phyloP scores from a whole-genome alignment of 495 filamentous ascomycete genomes.

The Halenospora varia region DNA sequence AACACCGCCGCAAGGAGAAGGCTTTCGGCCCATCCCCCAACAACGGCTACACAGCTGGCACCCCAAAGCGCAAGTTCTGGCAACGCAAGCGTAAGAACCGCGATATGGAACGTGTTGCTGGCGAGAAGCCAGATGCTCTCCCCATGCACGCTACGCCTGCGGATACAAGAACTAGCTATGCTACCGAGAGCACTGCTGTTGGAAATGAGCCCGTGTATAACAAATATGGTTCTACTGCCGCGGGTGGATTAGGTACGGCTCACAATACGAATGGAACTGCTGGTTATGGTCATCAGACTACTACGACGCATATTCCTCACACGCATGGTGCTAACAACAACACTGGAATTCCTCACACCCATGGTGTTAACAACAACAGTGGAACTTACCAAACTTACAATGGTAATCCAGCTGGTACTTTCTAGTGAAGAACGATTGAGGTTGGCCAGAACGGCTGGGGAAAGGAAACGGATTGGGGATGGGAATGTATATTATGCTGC shows the following conservation, averaged over 20 bases:
- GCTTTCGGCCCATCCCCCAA: conserved; percentile 72
- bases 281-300: conserved; percentile 8
- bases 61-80: conserved; percentile 46
- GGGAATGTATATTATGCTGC: too few relatives aligned
- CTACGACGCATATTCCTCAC: too few relatives aligned
- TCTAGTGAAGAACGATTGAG: too few relatives aligned
- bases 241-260: neutral
- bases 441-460: too few relatives aligned
- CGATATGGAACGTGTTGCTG: conserved; percentile 31
- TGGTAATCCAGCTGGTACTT: too few relatives aligned
- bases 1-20: conserved; percentile 72
- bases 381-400: too few relatives aligned
- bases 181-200: conserved; percentile 21
- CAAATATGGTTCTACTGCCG: conserved; percentile 17
- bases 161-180: conserved; percentile 15
- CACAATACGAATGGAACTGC: neutral
- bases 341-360: too few relatives aligned
- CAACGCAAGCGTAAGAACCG: conserved; percentile 37
- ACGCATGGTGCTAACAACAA: too few relatives aligned
- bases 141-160: conserved; percentile 22
- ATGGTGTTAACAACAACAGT: too few relatives aligned
- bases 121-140: conserved; percentile 31
- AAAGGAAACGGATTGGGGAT: too few relatives aligned
- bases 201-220: conserved; percentile 10
- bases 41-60: conserved; percentile 74